Evolutionary conservation across 2,329 filamentous ascomycete genomes (phyloP), one percentile per base, ranked within the genome.

Genomic region (Fusarium ramigenum): DNA sequence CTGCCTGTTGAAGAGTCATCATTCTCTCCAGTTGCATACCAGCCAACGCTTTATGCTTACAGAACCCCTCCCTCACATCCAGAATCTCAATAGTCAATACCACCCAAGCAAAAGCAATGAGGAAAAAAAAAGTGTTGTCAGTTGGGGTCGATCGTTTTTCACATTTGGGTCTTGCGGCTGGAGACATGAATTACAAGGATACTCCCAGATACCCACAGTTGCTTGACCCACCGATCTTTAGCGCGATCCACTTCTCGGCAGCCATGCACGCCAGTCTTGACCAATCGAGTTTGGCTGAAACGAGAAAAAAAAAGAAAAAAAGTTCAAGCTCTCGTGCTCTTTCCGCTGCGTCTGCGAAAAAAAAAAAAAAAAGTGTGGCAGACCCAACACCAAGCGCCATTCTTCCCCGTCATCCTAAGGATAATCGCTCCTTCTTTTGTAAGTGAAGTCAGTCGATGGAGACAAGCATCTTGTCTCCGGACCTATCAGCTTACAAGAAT

Each of bases 281-380:
- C 82, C 82, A 83, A 83, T 83, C 66, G 75, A 70, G 73, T 63
- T 61, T 56, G 49, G 62, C 69, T 78, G 75, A 78, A 79, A 78
- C 74, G 75, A 77, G 78, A 46, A 54, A 32, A 57, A 68, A 69
- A 66, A 63, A 66, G 36, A 12, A 80, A 78, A 82, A 83, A 82
- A 79, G 76, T 80, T 77, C 78, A 63, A 82, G 80, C 80, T 81
- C 79, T 81, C 74, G 79, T 81, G 79, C 79, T 77, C 72, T 78
- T 78, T 77, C 72, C 73, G 44, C 23, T 52, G 30, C 30, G 30
- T 50, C 47, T 56, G 58, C 57, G 50, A 52, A 37, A 59, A 73
- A 32, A 23, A 43, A 52, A 57, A 36, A 57, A 37, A 54, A 53
- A 58, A 37, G 62, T 73, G 61, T 70, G 61, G 56, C 54, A 70